Conservation (phyloP, 768 basidiomycete species). For the Pleurotus eryngii region DNA sequence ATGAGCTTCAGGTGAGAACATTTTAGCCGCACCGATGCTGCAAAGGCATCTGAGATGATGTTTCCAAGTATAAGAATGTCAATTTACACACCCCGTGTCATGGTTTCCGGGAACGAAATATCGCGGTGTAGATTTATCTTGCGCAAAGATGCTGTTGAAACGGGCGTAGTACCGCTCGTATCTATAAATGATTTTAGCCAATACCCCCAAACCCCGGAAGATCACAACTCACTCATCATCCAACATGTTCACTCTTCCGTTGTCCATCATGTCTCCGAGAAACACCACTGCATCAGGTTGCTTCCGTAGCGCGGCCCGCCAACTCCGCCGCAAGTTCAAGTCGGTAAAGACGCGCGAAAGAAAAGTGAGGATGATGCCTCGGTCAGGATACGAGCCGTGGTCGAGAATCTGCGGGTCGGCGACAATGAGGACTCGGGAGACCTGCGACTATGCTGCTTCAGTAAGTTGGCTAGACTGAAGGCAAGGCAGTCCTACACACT, state of each 20-base stretch:
- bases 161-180: slow-evolving; percentile 67
- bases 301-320: slow-evolving; percentile 61
- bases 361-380: slow-evolving; percentile 49
- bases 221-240: slow-evolving; percentile 60
- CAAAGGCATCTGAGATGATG: slow-evolving; percentile 14
- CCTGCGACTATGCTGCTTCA: slow-evolving; percentile 12
- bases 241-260: slow-evolving; percentile 63
- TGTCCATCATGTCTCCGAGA: slow-evolving; percentile 92
- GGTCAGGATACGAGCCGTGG: slow-evolving; percentile 65
- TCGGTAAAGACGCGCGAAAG: slow-evolving; percentile 70
- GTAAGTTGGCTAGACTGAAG: slow-evolving; percentile 1
- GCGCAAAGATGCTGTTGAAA: slow-evolving; percentile 69
- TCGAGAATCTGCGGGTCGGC: slow-evolving; percentile 90
- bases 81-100: slow-evolving; percentile 64
- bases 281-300: slow-evolving; percentile 75
- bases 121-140: slow-evolving; percentile 42
- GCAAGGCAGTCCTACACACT: not conserved
- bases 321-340: slow-evolving; percentile 81
- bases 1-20: slow-evolving; percentile 44
- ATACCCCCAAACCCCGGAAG: slow-evolving; percentile 4
- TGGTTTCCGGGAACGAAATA: slow-evolving; percentile 90
- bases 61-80: slow-evolving; percentile 23
- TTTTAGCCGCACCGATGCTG: slow-evolving; percentile 43
- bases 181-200: slow-evolving; percentile 36
- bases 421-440: slow-evolving; percentile 66